Evolutionary conservation across 106 monocot species (phyloP), one percentile per base, ranked within the genome.

Genomic region (Dendrobium chrysotoxum): DNA sequence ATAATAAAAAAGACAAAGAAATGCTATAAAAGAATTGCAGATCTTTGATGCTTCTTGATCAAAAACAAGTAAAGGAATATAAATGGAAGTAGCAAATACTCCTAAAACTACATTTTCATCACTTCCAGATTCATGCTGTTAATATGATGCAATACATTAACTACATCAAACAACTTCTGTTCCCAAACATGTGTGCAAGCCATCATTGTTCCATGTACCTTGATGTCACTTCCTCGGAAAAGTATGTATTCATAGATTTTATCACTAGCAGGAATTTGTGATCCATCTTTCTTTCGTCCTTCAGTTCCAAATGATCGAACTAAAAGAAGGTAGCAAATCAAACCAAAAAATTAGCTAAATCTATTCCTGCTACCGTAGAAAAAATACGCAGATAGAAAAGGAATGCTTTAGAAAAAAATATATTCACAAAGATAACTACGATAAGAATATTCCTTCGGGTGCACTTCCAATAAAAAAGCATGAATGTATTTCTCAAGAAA

Each of bases 261-360:
- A 80, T 91, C 90, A 79, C 87, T 87, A 67, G 93, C 86, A 80
- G 85, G 88, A 85, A 93, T 82, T 80, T 93, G 93, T 44, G 82
- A 83, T n/a, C 93, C 93, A 81, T 93, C 93, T 77, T 93, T 93
- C 84, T 93, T 93, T 81, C 93, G 81, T 65, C 90, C 93, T 85
- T 93, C 93, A 78, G 93, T 93, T 79, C 93, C 93, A 85, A 93
- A 93, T 12, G 90, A 91, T 58, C 90, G 86, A 38, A 93, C 93
- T 93, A 77, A 46, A 13, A 76, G 47, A 76, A 76, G 26, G 26
- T 25, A 47, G 28, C 82, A 84, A 65, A 65, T 83, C 40, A 79
- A 28, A 21, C 54, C 20, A 77, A 85, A 39, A 35, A 78, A 28
- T 75, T 44, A 20, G 58, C 26, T 40, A 26, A 47, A 25, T 40